Evolutionary conservation across 768 basidiomycete genomes (phyloP).

Genomic region (Rickenella mellea): DNA sequence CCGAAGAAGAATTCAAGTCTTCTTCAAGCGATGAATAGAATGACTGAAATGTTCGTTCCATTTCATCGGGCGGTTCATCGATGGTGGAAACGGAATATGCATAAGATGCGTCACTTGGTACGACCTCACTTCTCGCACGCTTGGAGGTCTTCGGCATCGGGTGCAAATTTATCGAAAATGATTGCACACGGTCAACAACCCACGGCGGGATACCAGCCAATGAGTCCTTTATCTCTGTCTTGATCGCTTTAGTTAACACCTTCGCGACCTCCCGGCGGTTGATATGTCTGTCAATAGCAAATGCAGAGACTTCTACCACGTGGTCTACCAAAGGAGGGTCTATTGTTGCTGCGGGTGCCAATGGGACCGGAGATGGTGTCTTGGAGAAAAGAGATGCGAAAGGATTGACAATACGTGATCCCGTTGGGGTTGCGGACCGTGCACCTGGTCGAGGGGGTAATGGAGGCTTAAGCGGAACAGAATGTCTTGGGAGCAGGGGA

Average conservation of each 20-base stretch:
- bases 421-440: slow-evolving; percentile 10
- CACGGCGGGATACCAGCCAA: slow-evolving; percentile 38
- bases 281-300: slow-evolving; percentile 46
- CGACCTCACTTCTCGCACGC: not conserved
- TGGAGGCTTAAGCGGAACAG: slow-evolving; percentile 11
- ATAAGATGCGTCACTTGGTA: not conserved
- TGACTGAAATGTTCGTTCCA: slow-evolving; percentile 49
- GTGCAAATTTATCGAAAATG: slow-evolving; percentile 43
- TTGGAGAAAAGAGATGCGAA: slow-evolving; percentile 69
- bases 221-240: slow-evolving; percentile 42
- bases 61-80: slow-evolving; percentile 30
- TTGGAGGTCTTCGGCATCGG: slow-evolving; percentile 39
- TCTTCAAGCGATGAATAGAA: slow-evolving; percentile 63
- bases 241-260: slow-evolving; percentile 42
- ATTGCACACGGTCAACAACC: slow-evolving; percentile 50
- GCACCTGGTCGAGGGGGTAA: slow-evolving; percentile 20
- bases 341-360: slow-evolving; percentile 10
- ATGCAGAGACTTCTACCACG: slow-evolving; percentile 47
- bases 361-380: slow-evolving; percentile 20
- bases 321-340: slow-evolving; percentile 22
- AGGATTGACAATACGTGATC: slow-evolving; percentile 38
- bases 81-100: slow-evolving; percentile 2
- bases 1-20: slow-evolving; percentile 44
- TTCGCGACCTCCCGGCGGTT: slow-evolving; percentile 43
- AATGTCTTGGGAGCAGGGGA: slow-evolving; percentile 20